Evolutionary conservation across 208 protist species (phyloP), one percentile per base, ranked within the genome.

Genomic region (Leptomonas seymouri): DNA sequence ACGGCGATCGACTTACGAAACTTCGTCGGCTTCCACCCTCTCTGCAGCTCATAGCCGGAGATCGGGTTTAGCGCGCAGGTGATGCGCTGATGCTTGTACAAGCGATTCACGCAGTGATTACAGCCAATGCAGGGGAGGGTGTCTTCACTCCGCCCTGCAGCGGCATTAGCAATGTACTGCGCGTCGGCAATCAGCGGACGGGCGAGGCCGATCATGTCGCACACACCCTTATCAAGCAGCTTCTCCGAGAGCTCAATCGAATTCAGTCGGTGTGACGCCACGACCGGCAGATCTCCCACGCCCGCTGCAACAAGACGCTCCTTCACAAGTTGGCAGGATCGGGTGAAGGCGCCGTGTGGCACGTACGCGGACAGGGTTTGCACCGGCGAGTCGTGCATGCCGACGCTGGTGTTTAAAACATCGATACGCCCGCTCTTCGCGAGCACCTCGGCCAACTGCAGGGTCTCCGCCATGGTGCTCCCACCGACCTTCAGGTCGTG

Each of bases 361-460:
- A 98, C 96, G 68, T 80, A 91, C 5, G 93, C 94, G 15, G 93
- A 93, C 45, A 98, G 81, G 36, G 95, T 98, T 65, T 97, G 95
- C 27, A 98, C 88, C 23, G 93, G 90, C 27, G 97, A 96, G 77
- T 98, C 97, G 81, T 98, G 94, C 97, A 97, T 98, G 42, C 95
- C 95, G 20, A 98, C 94, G 67, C 93, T 97, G 6, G 95, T 98
- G 85, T 97, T 98, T 41, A 98, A 68, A 36, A 98, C 56, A 64
- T 97, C 82, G 31, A 93, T 82, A 44, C 80, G 88, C 20, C 94
- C 94, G 60, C 87, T 86, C 36, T 71, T 70, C 27, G 87, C 89
- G 27, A 98, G 51, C 15, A 63, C 82, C 78, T 97, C 82, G 6
- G 91, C 94, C 1, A 93, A 64, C 30, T 62, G 25, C 5, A 95